Evolutionary conservation across 2,329 filamentous ascomycete species (phyloP), one percentile per base, ranked within the genome.

Genomic region (Aureobasidium sp.): DNA sequence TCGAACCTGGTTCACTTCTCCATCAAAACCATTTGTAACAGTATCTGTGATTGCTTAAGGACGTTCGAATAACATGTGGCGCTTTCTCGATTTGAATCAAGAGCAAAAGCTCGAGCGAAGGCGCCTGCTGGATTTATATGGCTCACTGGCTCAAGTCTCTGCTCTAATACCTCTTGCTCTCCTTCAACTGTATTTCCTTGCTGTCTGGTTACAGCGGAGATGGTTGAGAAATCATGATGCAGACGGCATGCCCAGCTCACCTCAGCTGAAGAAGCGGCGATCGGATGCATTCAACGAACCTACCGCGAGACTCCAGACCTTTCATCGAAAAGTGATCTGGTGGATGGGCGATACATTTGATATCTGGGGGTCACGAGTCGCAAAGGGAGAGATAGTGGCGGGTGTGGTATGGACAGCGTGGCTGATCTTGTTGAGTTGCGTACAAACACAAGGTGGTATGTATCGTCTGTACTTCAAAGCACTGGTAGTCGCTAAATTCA

Each of bases 71-170:
- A 5, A 31, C 3, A 69, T 69, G 68, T 86, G 83, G 69, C 78
- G 78, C 31, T 85, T 85, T 65, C 70, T 81, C 41, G 75, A 75
- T n/a, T 73, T 84, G 29, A 75, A 77, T 14, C 71, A 78, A 15
- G 73, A 77, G 29, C 79, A 84, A 66, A 77, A 79, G 61, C 73
- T 79, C 51, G 75, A 76, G 29, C 77, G 84, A 39, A 77, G 83
- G 37, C 73, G 78, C 27, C 69, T 81, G 27, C 77, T 87, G n/a
- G 79, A 84, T 67, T 73, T 73, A 55, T 82, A 84, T 59, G 83
- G 81, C 8, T 71, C 76, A n/a, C 72, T 82, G 41, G 84, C 83
- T 17, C 83, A 86, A 69, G 71, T 78, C 64, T 84, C 83, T 1
- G 75, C 80, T 5, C 63, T 85, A 9, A 65, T 79, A 4, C 72